Conservation (phyloP, 2,329 filamentous ascomycete genomes). For the Conoideocrella luteorostrata region DNA sequence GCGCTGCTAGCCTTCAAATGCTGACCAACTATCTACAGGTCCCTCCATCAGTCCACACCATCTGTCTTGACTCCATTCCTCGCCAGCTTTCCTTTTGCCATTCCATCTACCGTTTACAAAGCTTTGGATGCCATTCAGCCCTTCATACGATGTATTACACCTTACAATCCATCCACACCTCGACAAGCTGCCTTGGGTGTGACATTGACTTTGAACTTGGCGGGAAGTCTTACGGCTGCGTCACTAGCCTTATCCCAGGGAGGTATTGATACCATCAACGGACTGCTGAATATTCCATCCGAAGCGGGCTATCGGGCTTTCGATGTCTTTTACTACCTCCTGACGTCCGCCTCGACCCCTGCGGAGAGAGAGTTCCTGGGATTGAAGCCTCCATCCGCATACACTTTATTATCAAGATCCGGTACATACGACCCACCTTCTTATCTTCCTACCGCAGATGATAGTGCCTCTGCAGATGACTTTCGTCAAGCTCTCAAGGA, state of each 20-base stretch:
- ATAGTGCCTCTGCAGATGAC: conserved; percentile 87
- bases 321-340: conserved; percentile 94
- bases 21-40: conserved; percentile 45
- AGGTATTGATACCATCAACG: conserved; percentile 77
- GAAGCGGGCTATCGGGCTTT: conserved; percentile 85
- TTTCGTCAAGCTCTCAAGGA: conserved; percentile 80
- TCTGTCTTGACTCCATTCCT: conserved; percentile 79
- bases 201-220: conserved; percentile 72
- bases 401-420: conserved; percentile 73
- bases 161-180: conserved; percentile 78
- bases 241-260: conserved; percentile 75
- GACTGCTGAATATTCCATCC: conserved; percentile 71
- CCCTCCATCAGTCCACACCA: conserved; percentile 81
- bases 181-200: conserved; percentile 76
- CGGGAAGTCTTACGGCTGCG: conserved; percentile 71
- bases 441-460: conserved; percentile 88
- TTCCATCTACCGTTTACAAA: conserved; percentile 69
- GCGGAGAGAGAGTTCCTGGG: conserved; percentile 85
- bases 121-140: conserved; percentile 77
- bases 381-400: conserved; percentile 69
- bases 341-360: conserved; percentile 83
- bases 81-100: conserved; percentile 68
- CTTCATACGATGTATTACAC: conserved; percentile 81
- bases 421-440: conserved; percentile 79
- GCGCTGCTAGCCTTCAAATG: neutral